phyloP scores from a whole-genome alignment of 495 filamentous ascomycete species.

The Apiosordaria backusii region DNA sequence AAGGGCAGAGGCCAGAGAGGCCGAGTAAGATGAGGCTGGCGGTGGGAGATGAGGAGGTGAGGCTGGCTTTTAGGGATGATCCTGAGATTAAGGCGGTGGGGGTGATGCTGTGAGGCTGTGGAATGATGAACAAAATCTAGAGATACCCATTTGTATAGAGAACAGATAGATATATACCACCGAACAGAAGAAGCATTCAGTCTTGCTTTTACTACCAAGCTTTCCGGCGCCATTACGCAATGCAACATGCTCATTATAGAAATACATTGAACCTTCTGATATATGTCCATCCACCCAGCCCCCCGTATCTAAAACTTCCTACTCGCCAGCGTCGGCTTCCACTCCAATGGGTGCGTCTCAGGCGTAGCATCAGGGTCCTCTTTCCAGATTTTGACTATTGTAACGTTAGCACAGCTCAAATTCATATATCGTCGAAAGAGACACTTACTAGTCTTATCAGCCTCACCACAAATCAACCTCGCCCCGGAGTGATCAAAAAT shows the following conservation, averaged over 20 bases:
- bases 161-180: too few species aligned
- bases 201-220: too few species aligned
- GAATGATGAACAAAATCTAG: neutral
- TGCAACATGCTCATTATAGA: too few species aligned
- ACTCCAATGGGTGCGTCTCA: slow-evolving; percentile 87
- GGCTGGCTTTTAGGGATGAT: slow-evolving; percentile 83
- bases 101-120: slow-evolving; percentile 37
- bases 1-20: slow-evolving; percentile 72
- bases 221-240: too few species aligned
- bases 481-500: slow-evolving; percentile 87
- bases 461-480: slow-evolving; percentile 87
- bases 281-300: too few species aligned
- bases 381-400: slow-evolving; percentile 88
- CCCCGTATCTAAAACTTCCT: slow-evolving; percentile 43
- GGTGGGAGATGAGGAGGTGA: slow-evolving; percentile 86
- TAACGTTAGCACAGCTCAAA: neutral
- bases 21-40: slow-evolving; percentile 81
- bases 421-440: neutral
- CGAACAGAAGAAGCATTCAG: too few species aligned
- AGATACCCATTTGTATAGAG: slow-evolving; percentile 16
- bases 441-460: slow-evolving; percentile 81
- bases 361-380: slow-evolving; percentile 84
- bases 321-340: slow-evolving; percentile 76
- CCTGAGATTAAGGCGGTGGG: slow-evolving; percentile 74
- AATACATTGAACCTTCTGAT: too few species aligned